Evolutionary conservation across 176 grass and related monocot species (phyloP), one percentile per base, ranked within the genome.

Genomic region (Tillandsia leiboldiana): DNA sequence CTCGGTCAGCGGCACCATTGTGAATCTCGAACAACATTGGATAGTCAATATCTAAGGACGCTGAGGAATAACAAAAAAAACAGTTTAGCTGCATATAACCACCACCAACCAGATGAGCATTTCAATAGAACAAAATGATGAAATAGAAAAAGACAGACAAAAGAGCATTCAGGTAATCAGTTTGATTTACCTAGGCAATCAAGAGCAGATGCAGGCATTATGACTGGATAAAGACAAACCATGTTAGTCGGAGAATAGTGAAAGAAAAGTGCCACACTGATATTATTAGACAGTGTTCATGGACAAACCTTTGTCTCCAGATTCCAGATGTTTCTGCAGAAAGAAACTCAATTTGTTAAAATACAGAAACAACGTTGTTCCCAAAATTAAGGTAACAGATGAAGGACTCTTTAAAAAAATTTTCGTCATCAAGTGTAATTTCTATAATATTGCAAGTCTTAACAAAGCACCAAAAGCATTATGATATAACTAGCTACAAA

Each of bases 21-120:
- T 77, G 81, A 20, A 93, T 53, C 53, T 97, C 86, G 85, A 97
- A 97, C 51, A 92, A 59, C 94, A 93, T 92, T 78, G 87, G 94
- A 52, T 92, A 93, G 29, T 97, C 83, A 48, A 97, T 90, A 70
- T 87, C 82, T 69, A 90, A 76, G 51, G 83, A 92, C 69, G 89
- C 94, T 99, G 63, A 6, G 73, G 47, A 74, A 68, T 77, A 56
- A 8, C 68, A 79, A 70, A 53, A 51, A 49, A 77, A 80, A 67
- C 48, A 67, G 67, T 56, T 56, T 47, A 67, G 70, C 59, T 68
- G 17, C 26, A 12, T 26, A 73, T 42, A 24, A 48, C 8, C 49
- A 74, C 33, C 71, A 22, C 33, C 71, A 27, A 62, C 17, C 29
- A 66, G 63, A 51, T 9, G 54, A 63, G 75, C 53, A 67, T 73